phyloP scores from a whole-genome alignment of 163 green algal species.

The Coccomyxa subellipsoidea region DNA sequence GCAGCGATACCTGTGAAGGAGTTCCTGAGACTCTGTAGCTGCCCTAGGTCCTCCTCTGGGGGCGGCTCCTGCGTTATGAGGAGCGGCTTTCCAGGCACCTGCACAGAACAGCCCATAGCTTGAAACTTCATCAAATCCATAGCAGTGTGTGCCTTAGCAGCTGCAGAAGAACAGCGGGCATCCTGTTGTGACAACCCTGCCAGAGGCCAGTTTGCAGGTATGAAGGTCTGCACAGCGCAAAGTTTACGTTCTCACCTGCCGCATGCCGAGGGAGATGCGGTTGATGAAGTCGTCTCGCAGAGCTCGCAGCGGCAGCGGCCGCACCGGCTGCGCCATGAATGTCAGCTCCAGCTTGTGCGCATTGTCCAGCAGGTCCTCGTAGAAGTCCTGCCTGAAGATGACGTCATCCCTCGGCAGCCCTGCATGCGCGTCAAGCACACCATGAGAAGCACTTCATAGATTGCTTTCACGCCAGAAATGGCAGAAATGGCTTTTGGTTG shows the following conservation, averaged over 20 bases:
- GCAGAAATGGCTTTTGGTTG: no score
- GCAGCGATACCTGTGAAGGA: neutral
- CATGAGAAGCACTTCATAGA: neutral
- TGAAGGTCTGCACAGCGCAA: no score
- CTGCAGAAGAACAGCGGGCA: no score
- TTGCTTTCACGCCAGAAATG: neutral
- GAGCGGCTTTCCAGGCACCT: neutral
- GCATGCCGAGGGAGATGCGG: neutral
- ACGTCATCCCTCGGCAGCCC: constrained; percentile 5
- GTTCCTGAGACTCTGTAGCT: neutral
- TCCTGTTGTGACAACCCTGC: no score
- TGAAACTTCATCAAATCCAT: no score
- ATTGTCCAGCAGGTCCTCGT: constrained; percentile 30
- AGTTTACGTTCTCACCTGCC: no score
- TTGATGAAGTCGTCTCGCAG: constrained; percentile 11
- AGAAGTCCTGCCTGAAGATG: constrained; percentile 23
- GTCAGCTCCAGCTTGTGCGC: constrained; percentile 35
- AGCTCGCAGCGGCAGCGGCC: constrained; percentile 22
- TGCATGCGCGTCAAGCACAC: neutral
- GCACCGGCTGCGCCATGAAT: constrained; percentile 18
- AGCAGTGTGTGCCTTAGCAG: no score
- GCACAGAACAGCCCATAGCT: neutral
- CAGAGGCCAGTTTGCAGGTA: no score
- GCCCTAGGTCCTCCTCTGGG: neutral
- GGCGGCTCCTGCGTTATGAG: neutral